Evolutionary conservation across 2,329 filamentous ascomycete genomes (phyloP).

Genomic region (Phialophora verrucosa): DNA sequence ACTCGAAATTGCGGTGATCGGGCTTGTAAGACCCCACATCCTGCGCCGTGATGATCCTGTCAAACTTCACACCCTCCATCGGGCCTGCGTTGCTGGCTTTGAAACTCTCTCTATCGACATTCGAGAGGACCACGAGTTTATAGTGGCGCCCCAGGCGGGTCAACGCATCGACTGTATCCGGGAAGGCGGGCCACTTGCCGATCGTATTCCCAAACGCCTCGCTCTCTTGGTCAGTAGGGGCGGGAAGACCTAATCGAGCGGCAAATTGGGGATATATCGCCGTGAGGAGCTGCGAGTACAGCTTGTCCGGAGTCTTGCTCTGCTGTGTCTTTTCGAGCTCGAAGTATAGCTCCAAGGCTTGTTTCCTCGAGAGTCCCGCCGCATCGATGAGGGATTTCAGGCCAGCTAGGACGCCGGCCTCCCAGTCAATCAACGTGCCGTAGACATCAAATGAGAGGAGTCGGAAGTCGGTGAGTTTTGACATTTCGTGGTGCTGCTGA

Average conservation of each 20-base stretch:
- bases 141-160: constrained; percentile 55
- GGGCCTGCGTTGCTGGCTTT: constrained; percentile 53
- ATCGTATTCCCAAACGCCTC: constrained; percentile 56
- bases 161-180: constrained; percentile 62
- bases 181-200: constrained; percentile 60
- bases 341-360: constrained; percentile 16
- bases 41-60: constrained; percentile 71
- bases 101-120: constrained; percentile 62
- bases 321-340: constrained; percentile 16
- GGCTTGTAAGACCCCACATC: constrained; percentile 77
- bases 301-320: constrained; percentile 19
- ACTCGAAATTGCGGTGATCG: constrained; percentile 66
- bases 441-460: constrained; percentile 76
- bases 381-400: constrained; percentile 14
- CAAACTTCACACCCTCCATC: constrained; percentile 62
- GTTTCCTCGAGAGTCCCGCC: constrained; percentile 8
- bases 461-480: constrained; percentile 37
- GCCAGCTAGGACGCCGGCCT: constrained; percentile 60
- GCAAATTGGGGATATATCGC: constrained; percentile 24
- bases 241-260: constrained; percentile 4
- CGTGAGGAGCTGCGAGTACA: constrained; percentile 23
- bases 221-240: constrained; percentile 44
- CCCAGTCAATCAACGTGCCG: constrained; percentile 80
- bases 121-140: constrained; percentile 63
- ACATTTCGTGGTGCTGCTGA: background rate